Base-by-base conservation (phyloP, 179 eudicot species). In the Amaranthus tricolor region DNA sequence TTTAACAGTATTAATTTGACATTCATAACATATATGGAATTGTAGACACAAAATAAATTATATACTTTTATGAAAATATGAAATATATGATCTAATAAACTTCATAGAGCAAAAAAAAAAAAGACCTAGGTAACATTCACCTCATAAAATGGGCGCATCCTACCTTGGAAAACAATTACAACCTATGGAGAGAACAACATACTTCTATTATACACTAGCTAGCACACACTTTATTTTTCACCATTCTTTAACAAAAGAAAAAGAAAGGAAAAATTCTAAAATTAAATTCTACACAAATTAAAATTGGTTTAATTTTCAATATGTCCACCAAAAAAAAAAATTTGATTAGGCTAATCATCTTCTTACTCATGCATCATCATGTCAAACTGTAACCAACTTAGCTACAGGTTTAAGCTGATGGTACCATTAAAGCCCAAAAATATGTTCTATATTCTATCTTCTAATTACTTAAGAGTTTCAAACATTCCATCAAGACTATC, bases 211-310 rank as follows among this genome's bases (percentile, higher is more conserved):
- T 62, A 62, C 66, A 62, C 66, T 62, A 62, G 66, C 66, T 31
- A 62, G 17, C 66, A 62, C 66, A 14, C 7, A 51, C 70, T 57
- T 67, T 67, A 67, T 21, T 51, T 50, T 67, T 49, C 71, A 49
- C 58, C 45, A 51, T 45, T 21, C 71, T 44, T 50, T 21, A 6
- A 11, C 12, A 48, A 20, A 6, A 60, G 0, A 31, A 67, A 20
- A 9, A 19, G 19, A 48, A 10, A 54, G 16, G 31, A 17, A 50
- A 20, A 6, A 17, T 6, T 17, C 19, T 49, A 47, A 66, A 17
- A 16, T 6, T 16, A 15, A 2, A 45, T 15, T 7, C 52, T 65
- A 65, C 31, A 11, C 8, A 47, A 3, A 64, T 15, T 10, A 44
- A 44, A 66, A 8, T 16, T 21, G 19, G 57, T 19, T 68, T 48